Percentiles rank a stretch among this genome's conserved stretches.
phyloP scores from a whole-genome alignment of 768 basidiomycete genomes.

The Psilocybe sp. region DNA sequence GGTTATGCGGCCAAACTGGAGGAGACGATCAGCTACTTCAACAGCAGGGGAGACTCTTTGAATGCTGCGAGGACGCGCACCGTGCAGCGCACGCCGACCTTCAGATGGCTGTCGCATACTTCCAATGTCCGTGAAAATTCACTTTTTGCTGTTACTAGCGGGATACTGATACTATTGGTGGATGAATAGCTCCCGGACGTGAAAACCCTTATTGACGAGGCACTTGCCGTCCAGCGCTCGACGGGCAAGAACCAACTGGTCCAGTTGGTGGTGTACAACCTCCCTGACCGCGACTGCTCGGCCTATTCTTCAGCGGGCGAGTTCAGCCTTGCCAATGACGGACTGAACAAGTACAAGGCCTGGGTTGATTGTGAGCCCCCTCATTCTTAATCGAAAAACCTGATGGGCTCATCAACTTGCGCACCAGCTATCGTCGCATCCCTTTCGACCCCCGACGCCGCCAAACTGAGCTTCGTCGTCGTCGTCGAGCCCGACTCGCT shows the following conservation, averaged over 20 bases:
- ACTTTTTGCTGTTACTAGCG: not conserved
- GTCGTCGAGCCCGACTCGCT: too few relatives aligned
- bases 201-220: slow-evolving; percentile 4
- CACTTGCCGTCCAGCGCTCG: slow-evolving; percentile 6
- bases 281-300: slow-evolving; percentile 33
- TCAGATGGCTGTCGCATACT: slow-evolving; percentile 14
- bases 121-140: not conserved
- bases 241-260: slow-evolving; percentile 21
- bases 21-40: slow-evolving; percentile 16
- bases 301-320: slow-evolving; percentile 31
- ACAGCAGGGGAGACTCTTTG: slow-evolving; percentile 5
- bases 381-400: too few relatives aligned
- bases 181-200: slow-evolving; percentile 1
- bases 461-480: too few relatives aligned
- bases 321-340: slow-evolving; percentile 23
- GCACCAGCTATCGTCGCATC: too few relatives aligned
- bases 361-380: too few relatives aligned
- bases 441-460: too few relatives aligned
- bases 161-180: not conserved
- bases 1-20: slow-evolving; percentile 16
- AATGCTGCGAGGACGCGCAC: slow-evolving; percentile 17
- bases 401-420: too few relatives aligned
- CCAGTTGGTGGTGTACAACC: slow-evolving; percentile 30
- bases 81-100: slow-evolving; percentile 17
- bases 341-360: slow-evolving; percentile 16